Conservation (phyloP, 345 rosid genomes). For the Streptanthus diversifolius region DNA sequence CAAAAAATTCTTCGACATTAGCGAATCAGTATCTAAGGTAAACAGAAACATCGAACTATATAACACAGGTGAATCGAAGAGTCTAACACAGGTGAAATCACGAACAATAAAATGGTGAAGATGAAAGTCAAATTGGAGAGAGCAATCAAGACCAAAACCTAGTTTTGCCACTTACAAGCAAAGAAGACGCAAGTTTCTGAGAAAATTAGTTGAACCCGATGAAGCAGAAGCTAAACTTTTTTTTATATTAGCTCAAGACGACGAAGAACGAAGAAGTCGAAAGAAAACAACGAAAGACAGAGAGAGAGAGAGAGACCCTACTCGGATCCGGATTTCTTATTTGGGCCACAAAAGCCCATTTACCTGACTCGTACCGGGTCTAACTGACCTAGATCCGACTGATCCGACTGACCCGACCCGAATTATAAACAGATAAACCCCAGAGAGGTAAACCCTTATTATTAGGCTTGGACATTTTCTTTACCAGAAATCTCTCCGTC, state of each 20-base stretch:
- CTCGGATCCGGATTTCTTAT: constrained; percentile 13
- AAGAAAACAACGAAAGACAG: background rate
- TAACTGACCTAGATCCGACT: background rate
- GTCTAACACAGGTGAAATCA: constrained; percentile 16
- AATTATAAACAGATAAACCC: constrained; percentile 27
- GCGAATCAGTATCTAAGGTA: background rate
- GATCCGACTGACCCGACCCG: constrained; percentile 23
- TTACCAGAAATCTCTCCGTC: constrained; percentile 6
- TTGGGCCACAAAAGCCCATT: constrained; percentile 2
- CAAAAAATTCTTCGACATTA: background rate
- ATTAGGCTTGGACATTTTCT: background rate
- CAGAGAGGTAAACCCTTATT: constrained; percentile 34
- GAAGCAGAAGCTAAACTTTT: constrained; percentile 22
- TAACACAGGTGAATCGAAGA: background rate
- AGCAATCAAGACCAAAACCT: background rate
- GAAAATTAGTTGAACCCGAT: background rate
- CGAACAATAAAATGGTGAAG: background rate
- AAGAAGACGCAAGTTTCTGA: background rate
- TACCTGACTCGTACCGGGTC: background rate
- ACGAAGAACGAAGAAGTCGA: background rate
- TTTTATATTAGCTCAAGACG: constrained; percentile 1
- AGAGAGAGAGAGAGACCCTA: background rate
- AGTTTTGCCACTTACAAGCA: background rate
- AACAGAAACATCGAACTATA: background rate
- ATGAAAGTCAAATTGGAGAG: background rate